Evolutionary conservation across 192 early-diverging fungal species (phyloP).

Genomic region (Mortierella alpina): DNA sequence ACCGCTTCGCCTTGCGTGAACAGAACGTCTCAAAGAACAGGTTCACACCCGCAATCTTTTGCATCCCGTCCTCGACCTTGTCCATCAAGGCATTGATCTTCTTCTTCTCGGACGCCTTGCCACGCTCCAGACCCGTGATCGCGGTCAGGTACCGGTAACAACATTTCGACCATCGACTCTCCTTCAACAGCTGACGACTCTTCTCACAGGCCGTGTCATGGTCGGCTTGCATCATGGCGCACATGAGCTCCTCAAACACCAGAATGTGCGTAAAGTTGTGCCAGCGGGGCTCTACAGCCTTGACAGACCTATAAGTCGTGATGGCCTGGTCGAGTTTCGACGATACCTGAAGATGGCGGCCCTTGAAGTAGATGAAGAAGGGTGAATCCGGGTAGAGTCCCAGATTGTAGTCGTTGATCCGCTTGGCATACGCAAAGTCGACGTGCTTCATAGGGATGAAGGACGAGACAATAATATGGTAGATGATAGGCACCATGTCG

Average conservation of each 20-base stretch:
- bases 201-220: conserved; percentile 70
- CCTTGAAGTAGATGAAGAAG: conserved; percentile 80
- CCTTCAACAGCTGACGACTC: conserved; percentile 73
- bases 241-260: conserved; percentile 83
- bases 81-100: conserved; percentile 71
- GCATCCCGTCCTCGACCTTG: conserved; percentile 71
- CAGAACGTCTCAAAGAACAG: conserved; percentile 89
- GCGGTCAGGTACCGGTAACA: conserved; percentile 83
- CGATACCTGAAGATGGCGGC: conserved; percentile 68
- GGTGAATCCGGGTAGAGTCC: conserved; percentile 73
- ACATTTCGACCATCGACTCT: conserved; percentile 89
- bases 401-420: conserved; percentile 65
- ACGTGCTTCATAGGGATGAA: conserved; percentile 75
- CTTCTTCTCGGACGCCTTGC: conserved; percentile 45
- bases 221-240: conserved; percentile 68
- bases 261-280: conserved; percentile 82
- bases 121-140: conserved; percentile 62
- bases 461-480: conserved; percentile 81
- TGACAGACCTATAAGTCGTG: conserved; percentile 63
- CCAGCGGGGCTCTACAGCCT: conserved; percentile 73
- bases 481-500: conserved; percentile 76
- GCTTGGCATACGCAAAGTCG: conserved; percentile 71
- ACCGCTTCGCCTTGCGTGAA: conserved; percentile 84
- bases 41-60: conserved; percentile 88
- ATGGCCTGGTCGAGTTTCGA: conserved; percentile 71